Conservation (phyloP, 176 grass and related monocot genomes). For the Bromus sterilis region DNA sequence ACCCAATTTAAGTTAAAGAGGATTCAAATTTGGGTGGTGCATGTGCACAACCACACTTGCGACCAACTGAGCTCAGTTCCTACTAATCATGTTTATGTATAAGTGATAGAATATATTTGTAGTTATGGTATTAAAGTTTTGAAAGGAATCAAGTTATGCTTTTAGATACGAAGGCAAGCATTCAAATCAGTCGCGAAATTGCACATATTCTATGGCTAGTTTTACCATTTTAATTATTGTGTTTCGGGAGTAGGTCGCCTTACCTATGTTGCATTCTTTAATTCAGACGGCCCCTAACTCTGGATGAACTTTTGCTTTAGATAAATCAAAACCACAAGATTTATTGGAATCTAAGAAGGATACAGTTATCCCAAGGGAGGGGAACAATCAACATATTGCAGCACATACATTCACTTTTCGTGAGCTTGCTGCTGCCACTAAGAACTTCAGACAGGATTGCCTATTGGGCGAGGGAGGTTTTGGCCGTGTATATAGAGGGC, state of each 20-base stretch:
- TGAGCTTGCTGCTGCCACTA: constrained; percentile 77
- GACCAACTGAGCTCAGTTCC: not conserved
- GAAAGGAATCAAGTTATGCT: not conserved
- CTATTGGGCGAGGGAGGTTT: constrained; percentile 88
- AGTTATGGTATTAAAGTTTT: constrained; percentile 3
- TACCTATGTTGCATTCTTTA: constrained; percentile 14
- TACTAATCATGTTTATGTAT: not conserved
- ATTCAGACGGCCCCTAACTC: constrained; percentile 22
- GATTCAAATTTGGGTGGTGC: not conserved
- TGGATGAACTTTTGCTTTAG: constrained; percentile 33
- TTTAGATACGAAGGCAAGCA: not conserved
- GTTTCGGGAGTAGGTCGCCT: not conserved
- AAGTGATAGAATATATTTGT: not conserved
- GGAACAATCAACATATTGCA: constrained; percentile 64
- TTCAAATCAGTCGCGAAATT: not conserved
- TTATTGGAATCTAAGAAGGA: constrained; percentile 72
- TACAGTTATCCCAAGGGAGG: constrained; percentile 43
- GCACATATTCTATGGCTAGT: not conserved
- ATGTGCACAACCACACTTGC: not conserved
- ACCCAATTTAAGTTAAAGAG: not conserved
- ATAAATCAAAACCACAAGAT: constrained; percentile 58
- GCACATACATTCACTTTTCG: constrained; percentile 86
- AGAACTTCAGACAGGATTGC: constrained; percentile 78
- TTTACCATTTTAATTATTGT: constrained; percentile 4
- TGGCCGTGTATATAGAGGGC: constrained; percentile 84